Conservation (phyloP, 2,329 filamentous ascomycete genomes). For the Metarhizium guizhouense region DNA sequence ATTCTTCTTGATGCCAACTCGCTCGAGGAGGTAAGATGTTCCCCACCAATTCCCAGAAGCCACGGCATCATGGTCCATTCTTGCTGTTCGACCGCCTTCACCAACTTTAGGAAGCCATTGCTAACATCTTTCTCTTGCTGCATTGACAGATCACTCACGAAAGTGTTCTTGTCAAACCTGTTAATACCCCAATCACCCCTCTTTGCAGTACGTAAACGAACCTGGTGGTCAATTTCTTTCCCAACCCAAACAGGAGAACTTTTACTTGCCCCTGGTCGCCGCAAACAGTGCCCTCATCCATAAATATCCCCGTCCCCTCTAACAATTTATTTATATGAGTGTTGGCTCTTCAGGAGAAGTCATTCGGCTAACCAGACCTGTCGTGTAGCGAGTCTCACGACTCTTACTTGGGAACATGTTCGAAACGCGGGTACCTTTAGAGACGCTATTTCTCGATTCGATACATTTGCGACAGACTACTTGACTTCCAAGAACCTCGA, state of each 20-base stretch:
- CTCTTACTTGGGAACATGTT: constrained; percentile 97
- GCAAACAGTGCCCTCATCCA: not conserved
- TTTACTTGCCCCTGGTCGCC: not conserved
- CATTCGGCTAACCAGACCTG: not conserved
- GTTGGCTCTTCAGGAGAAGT: not conserved
- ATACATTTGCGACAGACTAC: constrained; percentile 87
- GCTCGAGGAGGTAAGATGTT: constrained; percentile 72
- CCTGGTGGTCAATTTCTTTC: not conserved
- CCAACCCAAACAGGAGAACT: constrained; percentile 1
- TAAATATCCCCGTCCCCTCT: not conserved
- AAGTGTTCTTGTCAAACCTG: constrained; percentile 92
- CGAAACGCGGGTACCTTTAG: constrained; percentile 95
- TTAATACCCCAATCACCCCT: constrained; percentile 97
- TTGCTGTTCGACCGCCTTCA: not conserved
- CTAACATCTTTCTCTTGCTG: constrained; percentile 4
- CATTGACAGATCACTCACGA: constrained; percentile 73
- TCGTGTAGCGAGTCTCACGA: constrained; percentile 82
- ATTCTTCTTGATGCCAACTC: constrained; percentile 87
- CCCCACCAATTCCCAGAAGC: not conserved
- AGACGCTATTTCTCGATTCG: constrained; percentile 92
- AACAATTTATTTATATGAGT: not conserved
- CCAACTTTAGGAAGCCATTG: constrained; percentile 8
- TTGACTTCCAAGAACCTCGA: constrained; percentile 84
- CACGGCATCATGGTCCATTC: not conserved
- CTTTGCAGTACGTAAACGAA: constrained; percentile 78